Evolutionary conservation across 2,329 filamentous ascomycete genomes (phyloP).

Genomic region (Didymella sp.): DNA sequence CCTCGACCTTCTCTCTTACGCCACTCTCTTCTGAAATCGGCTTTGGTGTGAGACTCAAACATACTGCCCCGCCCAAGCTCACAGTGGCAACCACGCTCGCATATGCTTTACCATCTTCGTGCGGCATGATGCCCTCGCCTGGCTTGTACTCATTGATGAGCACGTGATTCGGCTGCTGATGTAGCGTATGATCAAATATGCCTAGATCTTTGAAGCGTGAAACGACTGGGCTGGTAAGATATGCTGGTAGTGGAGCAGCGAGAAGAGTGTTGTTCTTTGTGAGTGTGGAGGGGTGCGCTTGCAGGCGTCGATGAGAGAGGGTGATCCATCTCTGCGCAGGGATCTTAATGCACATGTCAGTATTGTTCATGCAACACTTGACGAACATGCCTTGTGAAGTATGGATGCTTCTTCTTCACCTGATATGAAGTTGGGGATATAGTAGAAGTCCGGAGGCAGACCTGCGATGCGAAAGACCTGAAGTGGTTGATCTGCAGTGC

Average conservation of each 20-base stretch:
- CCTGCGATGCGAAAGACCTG: slow-evolving; percentile 52
- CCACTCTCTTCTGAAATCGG: neutral
- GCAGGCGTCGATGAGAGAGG: slow-evolving; percentile 85
- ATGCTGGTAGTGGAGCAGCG: slow-evolving; percentile 74
- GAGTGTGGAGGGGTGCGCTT: slow-evolving; percentile 87
- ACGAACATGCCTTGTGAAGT: slow-evolving; percentile 67
- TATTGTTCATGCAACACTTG: too few species aligned
- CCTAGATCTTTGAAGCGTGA: slow-evolving; percentile 58
- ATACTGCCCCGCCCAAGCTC: slow-evolving; percentile 78
- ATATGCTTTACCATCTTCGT: slow-evolving; percentile 92
- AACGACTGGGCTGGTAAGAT: slow-evolving; percentile 75
- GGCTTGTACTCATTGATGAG: slow-evolving; percentile 90
- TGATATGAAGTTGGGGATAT: slow-evolving; percentile 85
- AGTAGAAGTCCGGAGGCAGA: slow-evolving; percentile 75
- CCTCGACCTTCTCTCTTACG: neutral
- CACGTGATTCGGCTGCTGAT: slow-evolving; percentile 83
- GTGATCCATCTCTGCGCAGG: slow-evolving; percentile 75
- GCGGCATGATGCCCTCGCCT: slow-evolving; percentile 94
- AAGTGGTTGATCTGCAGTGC: neutral
- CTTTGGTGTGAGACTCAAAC: slow-evolving; percentile 73
- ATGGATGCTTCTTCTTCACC: slow-evolving; percentile 74
- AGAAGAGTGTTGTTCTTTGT: slow-evolving; percentile 75
- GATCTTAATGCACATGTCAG: slow-evolving; percentile 42
- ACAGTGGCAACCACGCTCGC: slow-evolving; percentile 88
- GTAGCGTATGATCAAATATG: slow-evolving; percentile 70